Evolutionary conservation across 129 eudicot genomes (phyloP), one percentile per base, ranked within the genome.

Genomic region (Logfia minima): DNA sequence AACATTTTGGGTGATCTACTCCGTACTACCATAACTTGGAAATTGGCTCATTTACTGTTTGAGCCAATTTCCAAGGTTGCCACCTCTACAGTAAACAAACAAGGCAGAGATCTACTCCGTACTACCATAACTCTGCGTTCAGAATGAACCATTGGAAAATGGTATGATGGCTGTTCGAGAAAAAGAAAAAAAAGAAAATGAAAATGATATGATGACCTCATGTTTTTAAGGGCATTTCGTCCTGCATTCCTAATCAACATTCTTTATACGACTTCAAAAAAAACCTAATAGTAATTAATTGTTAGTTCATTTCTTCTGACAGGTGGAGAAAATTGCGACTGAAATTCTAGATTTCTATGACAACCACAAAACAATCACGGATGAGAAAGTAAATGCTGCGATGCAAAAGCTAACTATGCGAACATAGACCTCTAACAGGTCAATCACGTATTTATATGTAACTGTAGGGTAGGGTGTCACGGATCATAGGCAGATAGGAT

Each of bases 271-370:
- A 48, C 1, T 18, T 13, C 3, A 3, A 13, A 48, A 48, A 48
- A 13, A 48, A 48, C 3, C 55, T 48, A 14, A 4, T 0, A 1
- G 55, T 45, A 9, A 8, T 65, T 28, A 10, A 31, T 63, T 18
- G 24, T 74, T 64, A 0, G 26, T 28, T 32, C 9, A 3, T 58
- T 37, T 34, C 43, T 24, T 51, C 5, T 53, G 62, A 71, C 85
- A 94, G 99, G 99, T 94, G 86, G 93, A 94, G 78, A 94, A 94
- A 77, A 86, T 94, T 34, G 91, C 99, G 2, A 94, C 89, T 77
- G 99, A 94, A 84, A 85, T 94, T 70, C 67, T 94, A 58, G 99
- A 94, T 80, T 94, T 91, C 73, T 94, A 94, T 1, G 99, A 94
- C 86, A 78, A 82, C 93, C 86, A 89, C 87, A 91, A 86, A 79